A percentile compares a stretch with the other conserved stretches of the same genome.
These are phyloP conservation scores for Panellus pusillus DNA, from an alignment of 768 basidiomycete genomes.

Conservation along the genomic window DNA sequence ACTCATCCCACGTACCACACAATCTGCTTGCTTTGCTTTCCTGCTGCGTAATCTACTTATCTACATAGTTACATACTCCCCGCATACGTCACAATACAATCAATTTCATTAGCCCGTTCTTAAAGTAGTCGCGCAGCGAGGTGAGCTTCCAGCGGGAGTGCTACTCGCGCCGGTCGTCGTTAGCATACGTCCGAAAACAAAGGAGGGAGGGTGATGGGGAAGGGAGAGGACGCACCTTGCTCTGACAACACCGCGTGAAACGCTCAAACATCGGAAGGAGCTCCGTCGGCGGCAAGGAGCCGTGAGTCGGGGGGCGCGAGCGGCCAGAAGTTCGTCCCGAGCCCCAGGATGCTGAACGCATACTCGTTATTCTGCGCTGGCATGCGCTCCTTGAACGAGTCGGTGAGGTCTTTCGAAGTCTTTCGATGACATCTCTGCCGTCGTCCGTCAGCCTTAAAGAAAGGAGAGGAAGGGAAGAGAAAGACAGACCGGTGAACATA, in stretches of 20 bases:
- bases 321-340: conserved; percentile 97
- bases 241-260: conserved; percentile 90
- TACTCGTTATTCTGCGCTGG: conserved; percentile 82
- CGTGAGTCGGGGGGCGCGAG: conserved; percentile 77
- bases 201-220: too few relatives aligned
- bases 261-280: conserved; percentile 85
- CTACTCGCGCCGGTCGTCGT: conserved; percentile 43
- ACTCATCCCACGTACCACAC: not conserved
- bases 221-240: conserved; percentile 5
- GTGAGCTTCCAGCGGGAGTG: conserved; percentile 96
- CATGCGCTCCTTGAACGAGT: conserved; percentile 94
- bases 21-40: not conserved
- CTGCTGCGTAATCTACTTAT: not conserved
- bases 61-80: too few relatives aligned
- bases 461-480: not conserved
- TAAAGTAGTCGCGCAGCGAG: conserved; percentile 99
- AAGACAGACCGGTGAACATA: conserved; percentile 85
- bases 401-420: conserved; percentile 95
- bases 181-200: not conserved
- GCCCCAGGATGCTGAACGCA: conserved; percentile 88
- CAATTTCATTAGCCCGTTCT: conserved; percentile 70
- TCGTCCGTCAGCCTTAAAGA: not conserved
- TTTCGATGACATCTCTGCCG: conserved; percentile 86
- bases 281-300: conserved; percentile 87
- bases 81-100: too few relatives aligned